Conservation (phyloP, 176 grass and related monocot species). For the Miscanthus lutarioriparius region DNA sequence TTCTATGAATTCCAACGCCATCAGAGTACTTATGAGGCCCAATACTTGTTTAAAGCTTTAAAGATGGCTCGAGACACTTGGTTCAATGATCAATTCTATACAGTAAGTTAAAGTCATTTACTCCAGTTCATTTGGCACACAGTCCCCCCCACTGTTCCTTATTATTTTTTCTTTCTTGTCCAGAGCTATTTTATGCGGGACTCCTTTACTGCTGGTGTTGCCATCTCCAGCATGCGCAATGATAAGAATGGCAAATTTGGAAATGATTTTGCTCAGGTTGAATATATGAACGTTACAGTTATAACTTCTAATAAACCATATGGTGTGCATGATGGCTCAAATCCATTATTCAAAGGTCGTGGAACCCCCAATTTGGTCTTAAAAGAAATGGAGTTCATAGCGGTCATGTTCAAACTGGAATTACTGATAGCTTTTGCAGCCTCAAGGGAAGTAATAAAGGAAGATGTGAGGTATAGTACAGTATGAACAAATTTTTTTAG, state of each 20-base stretch:
- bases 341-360: slow-evolving; percentile 64
- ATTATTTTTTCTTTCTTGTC: slow-evolving; percentile 12
- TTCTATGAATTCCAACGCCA: slow-evolving; percentile 60
- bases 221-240: slow-evolving; percentile 65
- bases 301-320: slow-evolving; percentile 80
- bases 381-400: slow-evolving; percentile 63
- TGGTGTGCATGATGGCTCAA: slow-evolving; percentile 62
- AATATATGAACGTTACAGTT: slow-evolving; percentile 75
- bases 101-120: slow-evolving; percentile 36
- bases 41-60: slow-evolving; percentile 74
- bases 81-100: slow-evolving; percentile 70
- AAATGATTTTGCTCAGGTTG: slow-evolving; percentile 82
- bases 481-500: background rate
- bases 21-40: slow-evolving; percentile 70
- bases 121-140: background rate
- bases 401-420: slow-evolving; percentile 81
- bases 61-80: slow-evolving; percentile 81
- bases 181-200: slow-evolving; percentile 97
- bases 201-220: slow-evolving; percentile 71
- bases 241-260: slow-evolving; percentile 40
- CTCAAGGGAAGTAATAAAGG: slow-evolving; percentile 58
- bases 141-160: background rate
- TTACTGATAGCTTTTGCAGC: slow-evolving; percentile 65
- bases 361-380: slow-evolving; percentile 63
- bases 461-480: slow-evolving; percentile 78